These are phyloP conservation scores for Angomonas ambiguus DNA, from an alignment of 208 protist genomes.

Conservation along the genomic window DNA sequence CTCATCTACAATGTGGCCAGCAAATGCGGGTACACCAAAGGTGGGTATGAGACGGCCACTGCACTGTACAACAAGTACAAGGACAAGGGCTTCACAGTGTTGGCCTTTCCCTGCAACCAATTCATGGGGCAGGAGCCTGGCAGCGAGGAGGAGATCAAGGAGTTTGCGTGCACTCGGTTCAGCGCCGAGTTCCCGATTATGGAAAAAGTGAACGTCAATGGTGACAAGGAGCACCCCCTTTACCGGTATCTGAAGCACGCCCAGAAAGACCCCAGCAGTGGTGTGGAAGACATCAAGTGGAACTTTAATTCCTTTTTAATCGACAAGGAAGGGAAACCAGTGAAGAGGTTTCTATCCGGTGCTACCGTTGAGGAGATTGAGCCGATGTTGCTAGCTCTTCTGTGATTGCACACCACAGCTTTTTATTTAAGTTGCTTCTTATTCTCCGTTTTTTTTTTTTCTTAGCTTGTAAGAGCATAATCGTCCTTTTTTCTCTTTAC, in stretches of 20 bases:
- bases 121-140: slow-evolving; percentile 83
- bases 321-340: slow-evolving; percentile 57
- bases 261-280: slow-evolving; percentile 25
- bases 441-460: background rate
- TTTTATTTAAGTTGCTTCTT: background rate
- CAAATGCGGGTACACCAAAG: slow-evolving; percentile 87
- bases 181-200: slow-evolving; percentile 82
- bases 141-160: slow-evolving; percentile 68
- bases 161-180: slow-evolving; percentile 60
- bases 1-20: slow-evolving; percentile 93
- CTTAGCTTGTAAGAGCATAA: too few relatives aligned
- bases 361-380: slow-evolving; percentile 52
- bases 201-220: slow-evolving; percentile 90
- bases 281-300: slow-evolving; percentile 86
- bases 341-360: slow-evolving; percentile 66
- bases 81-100: slow-evolving; percentile 75
- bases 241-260: slow-evolving; percentile 82
- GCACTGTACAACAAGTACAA: slow-evolving; percentile 89
- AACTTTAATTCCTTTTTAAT: slow-evolving; percentile 94
- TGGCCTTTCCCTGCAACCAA: slow-evolving; percentile 93
- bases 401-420: slow-evolving; percentile 13
- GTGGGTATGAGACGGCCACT: slow-evolving; percentile 73
- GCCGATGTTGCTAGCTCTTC: slow-evolving; percentile 46
- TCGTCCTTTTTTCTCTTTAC: slow-evolving; percentile 12
- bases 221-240: slow-evolving; percentile 67